A percentile compares a stretch with the other conserved stretches of the same genome.
Evolutionary conservation across 305 asterid species (phyloP).

Genomic region (Rubia balearica): DNA sequence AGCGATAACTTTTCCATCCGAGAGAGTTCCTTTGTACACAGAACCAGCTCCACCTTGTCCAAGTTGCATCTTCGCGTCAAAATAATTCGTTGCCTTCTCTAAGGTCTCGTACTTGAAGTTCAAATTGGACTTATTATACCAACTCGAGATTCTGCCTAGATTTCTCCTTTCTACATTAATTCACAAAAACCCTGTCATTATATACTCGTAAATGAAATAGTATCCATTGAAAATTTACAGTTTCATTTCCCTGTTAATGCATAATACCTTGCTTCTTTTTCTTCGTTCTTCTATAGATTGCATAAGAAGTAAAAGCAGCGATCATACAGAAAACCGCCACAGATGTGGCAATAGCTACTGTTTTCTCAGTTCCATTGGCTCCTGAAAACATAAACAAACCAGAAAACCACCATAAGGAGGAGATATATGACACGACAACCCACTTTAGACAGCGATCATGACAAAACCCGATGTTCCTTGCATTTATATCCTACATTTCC

Average conservation of each 20-base stretch:
- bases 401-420: not conserved
- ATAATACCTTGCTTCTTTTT: constrained; percentile 42
- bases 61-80: constrained; percentile 49
- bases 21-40: constrained; percentile 65
- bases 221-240: not conserved
- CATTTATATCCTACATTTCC: not conserved
- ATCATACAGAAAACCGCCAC: constrained; percentile 59
- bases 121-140: constrained; percentile 64
- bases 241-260: not conserved
- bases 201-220: not conserved
- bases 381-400: constrained; percentile 25
- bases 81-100: constrained; percentile 83
- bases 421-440: not conserved
- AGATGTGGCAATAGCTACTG: constrained; percentile 48
- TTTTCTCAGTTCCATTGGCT: constrained; percentile 34
- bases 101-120: constrained; percentile 75
- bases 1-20: constrained; percentile 60
- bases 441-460: too few species aligned
- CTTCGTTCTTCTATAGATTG: constrained; percentile 33
- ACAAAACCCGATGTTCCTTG: not conserved
- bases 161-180: constrained; percentile 48
- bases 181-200: not conserved
- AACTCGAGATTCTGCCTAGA: constrained; percentile 56
- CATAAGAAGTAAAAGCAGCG: constrained; percentile 42
- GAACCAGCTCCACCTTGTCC: constrained; percentile 97